Evolutionary conservation across 768 basidiomycete species (phyloP).

Genomic region (Hygrophoropsis aurantiaca): DNA sequence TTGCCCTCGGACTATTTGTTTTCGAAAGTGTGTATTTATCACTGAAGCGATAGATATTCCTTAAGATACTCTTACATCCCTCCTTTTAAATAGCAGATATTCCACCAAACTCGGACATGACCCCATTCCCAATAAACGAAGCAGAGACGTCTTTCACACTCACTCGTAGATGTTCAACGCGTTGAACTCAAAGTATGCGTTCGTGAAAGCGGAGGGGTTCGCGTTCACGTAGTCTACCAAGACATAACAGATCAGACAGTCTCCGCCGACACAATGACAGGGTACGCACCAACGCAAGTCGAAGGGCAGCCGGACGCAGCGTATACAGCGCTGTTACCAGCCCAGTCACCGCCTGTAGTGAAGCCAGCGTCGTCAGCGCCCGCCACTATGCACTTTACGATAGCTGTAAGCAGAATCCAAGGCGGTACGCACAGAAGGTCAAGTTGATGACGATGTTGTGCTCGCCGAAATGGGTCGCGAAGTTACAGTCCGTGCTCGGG

Average conservation of each 20-base stretch:
- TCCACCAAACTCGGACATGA: too few relatives aligned
- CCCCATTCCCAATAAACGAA: too few relatives aligned
- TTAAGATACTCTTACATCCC: too few relatives aligned
- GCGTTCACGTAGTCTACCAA: constrained; percentile 31
- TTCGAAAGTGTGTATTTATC: too few relatives aligned
- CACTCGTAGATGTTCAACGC: constrained; percentile 35
- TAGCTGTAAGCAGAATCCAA: too few relatives aligned
- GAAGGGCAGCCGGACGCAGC: constrained; percentile 23
- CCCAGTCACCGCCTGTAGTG: constrained; percentile 30
- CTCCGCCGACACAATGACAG: neutral
- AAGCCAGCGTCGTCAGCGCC: neutral
- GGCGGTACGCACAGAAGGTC: neutral
- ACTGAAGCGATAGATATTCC: too few relatives aligned
- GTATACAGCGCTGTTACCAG: constrained; percentile 20
- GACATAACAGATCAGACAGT: neutral
- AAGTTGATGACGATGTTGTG: constrained; percentile 48
- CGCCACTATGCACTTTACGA: too few relatives aligned
- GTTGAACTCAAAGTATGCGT: constrained; percentile 43
- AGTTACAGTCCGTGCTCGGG: constrained; percentile 56
- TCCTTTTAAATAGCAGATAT: too few relatives aligned
- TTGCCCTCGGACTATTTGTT: too few relatives aligned
- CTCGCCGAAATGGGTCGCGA: constrained; percentile 46
- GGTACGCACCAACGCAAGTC: constrained; percentile 22
- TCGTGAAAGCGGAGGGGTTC: constrained; percentile 37
- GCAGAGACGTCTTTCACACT: too few relatives aligned